These are phyloP conservation scores for Rubus parviflorus DNA, from an alignment of 306 rosid species.

Conservation along the genomic window DNA sequence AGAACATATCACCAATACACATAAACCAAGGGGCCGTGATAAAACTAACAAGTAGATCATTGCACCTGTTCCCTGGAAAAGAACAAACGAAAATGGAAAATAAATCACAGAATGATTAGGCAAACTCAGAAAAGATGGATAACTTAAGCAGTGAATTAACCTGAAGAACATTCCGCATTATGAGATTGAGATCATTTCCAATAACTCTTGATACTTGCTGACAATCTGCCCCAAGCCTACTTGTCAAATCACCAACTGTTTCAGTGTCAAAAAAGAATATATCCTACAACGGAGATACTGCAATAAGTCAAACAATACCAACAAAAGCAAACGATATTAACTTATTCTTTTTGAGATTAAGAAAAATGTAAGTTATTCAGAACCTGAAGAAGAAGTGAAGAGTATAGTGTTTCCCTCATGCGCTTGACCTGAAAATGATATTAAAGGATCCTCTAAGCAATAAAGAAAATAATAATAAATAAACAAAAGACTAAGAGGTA, in stretches of 20 bases:
- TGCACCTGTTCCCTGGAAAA: conserved; percentile 76
- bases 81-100: conserved; percentile 13
- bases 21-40: conserved; percentile 93
- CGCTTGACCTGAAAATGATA: conserved; percentile 75
- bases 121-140: conserved; percentile 19
- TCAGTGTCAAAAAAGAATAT: conserved; percentile 90
- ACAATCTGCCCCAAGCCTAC: conserved; percentile 99
- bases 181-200: conserved; percentile 94
- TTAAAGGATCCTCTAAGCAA: conserved; percentile 23
- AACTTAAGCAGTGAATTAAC: conserved; percentile 38
- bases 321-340: not conserved
- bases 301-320: conserved; percentile 42
- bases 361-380: conserved; percentile 14
- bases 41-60: conserved; percentile 72
- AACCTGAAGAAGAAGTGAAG: conserved; percentile 93
- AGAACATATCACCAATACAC: conserved; percentile 68
- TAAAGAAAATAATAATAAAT: not conserved
- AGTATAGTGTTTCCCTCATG: conserved; percentile 91
- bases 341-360: not conserved
- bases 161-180: conserved; percentile 86
- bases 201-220: conserved; percentile 97
- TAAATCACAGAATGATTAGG: conserved; percentile 22
- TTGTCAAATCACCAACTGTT: conserved; percentile 96
- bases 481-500: not conserved
- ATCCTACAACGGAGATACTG: conserved; percentile 71